These are phyloP conservation scores for Rhizopus arrhizus DNA, from an alignment of 371 early-diverging fungal genomes.

Conservation along the genomic window DNA sequence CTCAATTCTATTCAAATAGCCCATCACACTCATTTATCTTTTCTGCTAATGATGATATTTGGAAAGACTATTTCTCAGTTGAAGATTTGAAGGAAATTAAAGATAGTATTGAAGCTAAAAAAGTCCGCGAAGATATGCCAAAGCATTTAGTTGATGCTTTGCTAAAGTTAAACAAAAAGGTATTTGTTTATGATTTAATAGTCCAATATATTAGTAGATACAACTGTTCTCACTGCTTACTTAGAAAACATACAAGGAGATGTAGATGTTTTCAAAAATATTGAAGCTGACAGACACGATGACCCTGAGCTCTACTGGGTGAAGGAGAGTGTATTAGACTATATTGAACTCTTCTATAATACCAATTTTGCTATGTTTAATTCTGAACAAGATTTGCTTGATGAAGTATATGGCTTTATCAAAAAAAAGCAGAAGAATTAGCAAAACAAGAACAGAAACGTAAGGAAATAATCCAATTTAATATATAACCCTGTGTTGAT, in stretches of 20 bases:
- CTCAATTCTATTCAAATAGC: too few relatives aligned
- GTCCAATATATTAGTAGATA: too few relatives aligned
- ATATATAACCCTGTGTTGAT: too few relatives aligned
- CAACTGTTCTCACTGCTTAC: too few relatives aligned
- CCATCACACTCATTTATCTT: constrained; percentile 11
- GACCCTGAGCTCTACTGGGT: constrained; percentile 5
- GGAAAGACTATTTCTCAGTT: constrained; percentile 11
- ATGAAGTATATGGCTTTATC: constrained; percentile 16
- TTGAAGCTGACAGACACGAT: constrained; percentile 9
- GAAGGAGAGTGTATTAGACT: constrained; percentile 12
- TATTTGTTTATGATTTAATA: too few relatives aligned
- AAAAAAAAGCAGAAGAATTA: constrained; percentile 10
- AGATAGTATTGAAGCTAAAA: neutral
- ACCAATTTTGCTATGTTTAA: constrained; percentile 1
- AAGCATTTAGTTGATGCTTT: constrained; percentile 3
- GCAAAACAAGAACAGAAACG: constrained; percentile 6
- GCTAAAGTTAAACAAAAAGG: constrained; percentile 10
- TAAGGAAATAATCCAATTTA: constrained; percentile 1
- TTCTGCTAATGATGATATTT: constrained; percentile 1
- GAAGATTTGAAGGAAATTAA: neutral
- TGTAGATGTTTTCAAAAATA: constrained; percentile 9
- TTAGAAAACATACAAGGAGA: constrained; percentile 10
- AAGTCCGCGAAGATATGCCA: constrained; percentile 7
- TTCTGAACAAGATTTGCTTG: constrained; percentile 16
- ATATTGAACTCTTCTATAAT: constrained; percentile 8